A percentile compares a stretch with the other conserved stretches of the same genome.
phyloP scores from a whole-genome alignment of 495 filamentous ascomycete genomes.

The Bacidia gigantensis region DNA sequence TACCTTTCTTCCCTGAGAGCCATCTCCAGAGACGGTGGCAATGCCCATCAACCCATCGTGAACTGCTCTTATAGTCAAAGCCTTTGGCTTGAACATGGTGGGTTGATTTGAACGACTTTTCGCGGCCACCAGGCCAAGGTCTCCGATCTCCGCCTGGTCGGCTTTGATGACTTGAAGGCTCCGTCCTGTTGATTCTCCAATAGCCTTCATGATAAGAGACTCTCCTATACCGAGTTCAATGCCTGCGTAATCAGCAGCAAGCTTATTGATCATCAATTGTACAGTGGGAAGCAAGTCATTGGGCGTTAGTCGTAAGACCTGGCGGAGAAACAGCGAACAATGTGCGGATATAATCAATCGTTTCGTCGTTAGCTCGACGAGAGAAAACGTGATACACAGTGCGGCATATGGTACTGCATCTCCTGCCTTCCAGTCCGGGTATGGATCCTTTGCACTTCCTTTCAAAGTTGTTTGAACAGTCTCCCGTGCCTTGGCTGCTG shows the following conservation, averaged over 20 bases:
- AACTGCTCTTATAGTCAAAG: conserved; percentile 73
- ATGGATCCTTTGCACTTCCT: conserved; percentile 57
- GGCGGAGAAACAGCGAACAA: conserved; percentile 79
- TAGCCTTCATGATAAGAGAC: conserved; percentile 95
- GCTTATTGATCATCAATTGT: conserved; percentile 92
- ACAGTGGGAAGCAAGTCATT: conserved; percentile 77
- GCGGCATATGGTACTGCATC: conserved; percentile 89
- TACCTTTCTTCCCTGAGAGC: conserved; percentile 80
- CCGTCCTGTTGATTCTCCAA: conserved; percentile 85
- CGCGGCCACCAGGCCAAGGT: conserved; percentile 85
- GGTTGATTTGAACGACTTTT: conserved; percentile 88
- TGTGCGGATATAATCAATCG: conserved; percentile 73
- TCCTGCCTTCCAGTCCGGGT: conserved; percentile 84
- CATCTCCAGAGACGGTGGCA: conserved; percentile 73
- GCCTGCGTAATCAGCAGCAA: conserved; percentile 90
- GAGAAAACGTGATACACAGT: conserved; percentile 83
- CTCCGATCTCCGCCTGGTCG: conserved; percentile 91
- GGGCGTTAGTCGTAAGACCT: conserved; percentile 84
- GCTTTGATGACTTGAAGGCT: conserved; percentile 75
- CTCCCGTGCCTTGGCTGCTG: conserved; percentile 62
- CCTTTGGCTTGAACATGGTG: conserved; percentile 95
- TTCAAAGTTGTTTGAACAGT: conserved; percentile 69
- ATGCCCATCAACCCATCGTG: conserved; percentile 81
- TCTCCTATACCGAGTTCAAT: conserved; percentile 95
- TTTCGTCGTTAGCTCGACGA: conserved; percentile 88